phyloP scores from a whole-genome alignment of 108 stramenopile species.

The Nitzschia inconspicua region DNA sequence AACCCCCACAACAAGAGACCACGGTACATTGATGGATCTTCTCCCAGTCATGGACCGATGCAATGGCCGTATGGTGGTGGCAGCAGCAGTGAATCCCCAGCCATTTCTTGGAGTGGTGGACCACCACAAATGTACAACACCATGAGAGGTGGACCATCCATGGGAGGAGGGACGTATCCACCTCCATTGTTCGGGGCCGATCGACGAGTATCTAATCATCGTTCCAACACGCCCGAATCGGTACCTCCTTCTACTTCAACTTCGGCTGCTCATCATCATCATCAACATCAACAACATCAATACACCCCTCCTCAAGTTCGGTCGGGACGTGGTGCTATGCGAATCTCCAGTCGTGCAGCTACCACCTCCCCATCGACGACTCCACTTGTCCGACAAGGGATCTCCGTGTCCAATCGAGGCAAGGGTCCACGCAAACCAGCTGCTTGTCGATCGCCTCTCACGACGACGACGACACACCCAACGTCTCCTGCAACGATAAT shows the following conservation, averaged over 20 bases:
- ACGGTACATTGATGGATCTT: conserved; percentile 9
- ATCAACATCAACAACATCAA: neutral
- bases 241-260: neutral
- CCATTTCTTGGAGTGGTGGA: neutral
- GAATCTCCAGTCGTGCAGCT: neutral
- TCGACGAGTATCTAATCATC: neutral
- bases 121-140: neutral
- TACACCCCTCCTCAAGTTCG: conserved; percentile 22
- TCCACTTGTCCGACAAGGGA: conserved; percentile 14
- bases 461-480: too few relatives aligned
- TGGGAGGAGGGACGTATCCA: conserved; percentile 2
- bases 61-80: conserved; percentile 6
- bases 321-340: conserved; percentile 36
- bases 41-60: neutral
- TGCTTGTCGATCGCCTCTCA: neutral
- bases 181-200: neutral
- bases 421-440: conserved; percentile 25
- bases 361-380: conserved; percentile 5
- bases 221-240: neutral
- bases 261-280: neutral
- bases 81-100: too few relatives aligned
- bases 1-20: conserved; percentile 12
- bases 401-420: conserved; percentile 45
- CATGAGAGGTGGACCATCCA: too few relatives aligned
- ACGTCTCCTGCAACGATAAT: neutral